These are phyloP conservation scores for Parasitella parasitica DNA, from an alignment of 371 early-diverging fungal species.

Conservation along the genomic window DNA sequence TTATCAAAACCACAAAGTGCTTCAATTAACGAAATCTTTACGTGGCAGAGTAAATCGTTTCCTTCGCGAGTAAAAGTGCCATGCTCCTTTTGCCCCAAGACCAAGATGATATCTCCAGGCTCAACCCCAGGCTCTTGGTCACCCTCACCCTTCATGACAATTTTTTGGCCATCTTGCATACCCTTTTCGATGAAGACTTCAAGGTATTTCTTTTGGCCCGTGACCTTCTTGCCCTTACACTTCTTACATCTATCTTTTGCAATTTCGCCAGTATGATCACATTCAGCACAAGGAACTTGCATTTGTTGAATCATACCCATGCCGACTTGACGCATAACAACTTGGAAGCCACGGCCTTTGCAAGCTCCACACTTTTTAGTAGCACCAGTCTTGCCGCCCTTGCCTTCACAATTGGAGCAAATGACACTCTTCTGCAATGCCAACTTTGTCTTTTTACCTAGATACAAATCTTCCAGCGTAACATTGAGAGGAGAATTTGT, in stretches of 20 bases:
- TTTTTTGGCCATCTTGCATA: constrained; percentile 87
- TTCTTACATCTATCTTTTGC: constrained; percentile 86
- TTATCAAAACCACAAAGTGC: constrained; percentile 93
- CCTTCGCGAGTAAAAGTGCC: constrained; percentile 75
- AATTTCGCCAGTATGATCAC: constrained; percentile 29
- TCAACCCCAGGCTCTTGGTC: constrained; percentile 73
- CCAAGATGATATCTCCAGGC: constrained; percentile 89
- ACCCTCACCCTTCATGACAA: constrained; percentile 88
- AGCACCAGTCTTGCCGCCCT: constrained; percentile 76
- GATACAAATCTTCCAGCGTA: constrained; percentile 84
- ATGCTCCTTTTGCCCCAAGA: constrained; percentile 83
- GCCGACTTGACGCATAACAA: constrained; percentile 91
- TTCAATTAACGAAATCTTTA: constrained; percentile 84
- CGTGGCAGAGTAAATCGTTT: constrained; percentile 72
- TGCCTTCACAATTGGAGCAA: constrained; percentile 71
- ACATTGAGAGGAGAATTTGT: constrained; percentile 81
- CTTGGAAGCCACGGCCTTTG: constrained; percentile 87
- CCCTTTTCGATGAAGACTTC: constrained; percentile 93
- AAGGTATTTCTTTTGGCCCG: constrained; percentile 82
- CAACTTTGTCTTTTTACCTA: constrained; percentile 83
- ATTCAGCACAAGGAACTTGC: constrained; percentile 55
- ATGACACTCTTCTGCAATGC: constrained; percentile 81
- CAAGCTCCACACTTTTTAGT: constrained; percentile 79
- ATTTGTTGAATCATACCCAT: constrained; percentile 97
- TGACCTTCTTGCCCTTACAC: constrained; percentile 84